Evolutionary conservation across 257 asterid genomes (phyloP).

Genomic region (Gynochthodes officinalis): DNA sequence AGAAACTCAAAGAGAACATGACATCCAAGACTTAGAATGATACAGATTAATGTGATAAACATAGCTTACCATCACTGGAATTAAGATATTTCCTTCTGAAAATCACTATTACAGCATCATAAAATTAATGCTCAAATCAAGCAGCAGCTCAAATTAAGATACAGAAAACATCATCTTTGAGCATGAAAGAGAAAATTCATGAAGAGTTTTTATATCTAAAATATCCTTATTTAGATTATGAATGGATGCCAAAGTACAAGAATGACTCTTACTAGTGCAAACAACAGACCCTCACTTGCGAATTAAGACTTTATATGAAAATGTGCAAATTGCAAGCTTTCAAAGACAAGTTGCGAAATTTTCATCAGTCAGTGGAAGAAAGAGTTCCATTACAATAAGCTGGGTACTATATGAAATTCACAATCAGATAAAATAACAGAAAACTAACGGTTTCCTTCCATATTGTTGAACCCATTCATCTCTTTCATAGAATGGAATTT

Average conservation of each 20-base stretch:
- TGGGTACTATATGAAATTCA: neutral
- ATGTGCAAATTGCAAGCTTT: neutral
- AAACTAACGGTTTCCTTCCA: slow-evolving; percentile 86
- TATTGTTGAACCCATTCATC: slow-evolving; percentile 67
- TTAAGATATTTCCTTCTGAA: neutral
- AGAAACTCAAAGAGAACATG: neutral
- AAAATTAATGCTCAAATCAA: neutral
- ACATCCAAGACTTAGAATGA: neutral
- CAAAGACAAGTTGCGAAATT: neutral
- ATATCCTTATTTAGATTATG: neutral
- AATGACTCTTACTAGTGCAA: neutral
- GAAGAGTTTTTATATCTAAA: neutral
- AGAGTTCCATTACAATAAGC: neutral
- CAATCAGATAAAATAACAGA: neutral
- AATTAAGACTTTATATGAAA: neutral
- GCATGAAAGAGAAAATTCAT: neutral
- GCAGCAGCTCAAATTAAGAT: neutral
- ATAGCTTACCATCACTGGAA: neutral
- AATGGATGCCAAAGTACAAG: neutral
- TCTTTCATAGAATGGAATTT: slow-evolving; percentile 84
- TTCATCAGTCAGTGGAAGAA: neutral
- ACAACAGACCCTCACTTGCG: neutral
- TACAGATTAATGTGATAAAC: neutral
- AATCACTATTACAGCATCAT: neutral
- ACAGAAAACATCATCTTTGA: neutral